phyloP scores from a whole-genome alignment of 1,284 basidiomycete genomes.

The Fomes fomentarius region DNA sequence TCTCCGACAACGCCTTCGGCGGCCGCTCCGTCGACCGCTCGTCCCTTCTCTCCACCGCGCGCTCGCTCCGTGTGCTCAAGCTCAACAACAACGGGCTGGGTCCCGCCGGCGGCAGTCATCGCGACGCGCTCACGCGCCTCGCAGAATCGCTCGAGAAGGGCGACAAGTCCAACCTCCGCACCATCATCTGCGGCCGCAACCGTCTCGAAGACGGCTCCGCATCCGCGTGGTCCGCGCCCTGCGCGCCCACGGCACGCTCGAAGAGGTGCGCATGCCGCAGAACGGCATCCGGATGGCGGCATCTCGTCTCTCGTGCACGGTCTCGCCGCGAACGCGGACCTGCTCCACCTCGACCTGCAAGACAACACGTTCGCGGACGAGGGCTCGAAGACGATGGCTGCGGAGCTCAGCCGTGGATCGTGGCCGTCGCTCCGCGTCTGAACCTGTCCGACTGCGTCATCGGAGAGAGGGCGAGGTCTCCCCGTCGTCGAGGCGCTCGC shows the following conservation, averaged over 20 bases:
- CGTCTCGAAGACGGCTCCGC: slow-evolving; percentile 93
- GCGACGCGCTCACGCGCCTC: slow-evolving; percentile 84
- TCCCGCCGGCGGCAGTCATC: slow-evolving; percentile 88
- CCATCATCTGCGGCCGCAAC: slow-evolving; percentile 93
- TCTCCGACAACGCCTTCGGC: slow-evolving; percentile 97
- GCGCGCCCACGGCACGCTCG: slow-evolving; percentile 79
- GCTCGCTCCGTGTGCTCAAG: slow-evolving; percentile 80
- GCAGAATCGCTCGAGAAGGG: slow-evolving; percentile 73
- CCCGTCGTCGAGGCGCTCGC: slow-evolving; percentile 67
- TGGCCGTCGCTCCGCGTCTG: slow-evolving; percentile 81
- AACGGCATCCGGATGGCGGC: slow-evolving; percentile 96
- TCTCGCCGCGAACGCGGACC: slow-evolving; percentile 66
- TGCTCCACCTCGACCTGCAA: slow-evolving; percentile 89
- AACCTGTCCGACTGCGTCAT: slow-evolving; percentile 95
- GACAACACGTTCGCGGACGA: slow-evolving; percentile 92
- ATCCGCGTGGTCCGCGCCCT: slow-evolving; percentile 87
- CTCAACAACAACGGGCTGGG: slow-evolving; percentile 99
- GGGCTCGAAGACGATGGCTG: slow-evolving; percentile 78
- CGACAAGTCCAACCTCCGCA: slow-evolving; percentile 72
- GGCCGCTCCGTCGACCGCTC: slow-evolving; percentile 93
- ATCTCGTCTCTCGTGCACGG: slow-evolving; percentile 84
- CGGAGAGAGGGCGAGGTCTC: slow-evolving; percentile 68
- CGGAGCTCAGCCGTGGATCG: slow-evolving; percentile 52
- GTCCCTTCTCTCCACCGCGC: slow-evolving; percentile 87
- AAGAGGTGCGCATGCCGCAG: slow-evolving; percentile 92